Evolutionary conservation across 495 filamentous ascomycete genomes (phyloP), one percentile per base, ranked within the genome.

Genomic region (Beverwykella pulmonaria): DNA sequence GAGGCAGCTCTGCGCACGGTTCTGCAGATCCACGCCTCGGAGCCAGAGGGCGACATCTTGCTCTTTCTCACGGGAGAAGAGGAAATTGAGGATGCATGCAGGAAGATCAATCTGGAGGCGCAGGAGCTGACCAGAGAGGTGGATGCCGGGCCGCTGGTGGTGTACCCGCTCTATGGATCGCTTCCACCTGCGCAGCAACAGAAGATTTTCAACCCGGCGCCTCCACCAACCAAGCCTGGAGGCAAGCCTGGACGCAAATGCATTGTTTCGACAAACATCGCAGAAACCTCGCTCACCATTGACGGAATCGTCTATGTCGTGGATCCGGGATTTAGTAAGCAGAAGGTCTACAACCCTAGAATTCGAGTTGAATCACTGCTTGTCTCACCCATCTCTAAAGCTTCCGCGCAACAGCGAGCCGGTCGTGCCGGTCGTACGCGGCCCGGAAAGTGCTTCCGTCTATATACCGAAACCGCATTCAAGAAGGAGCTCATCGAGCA

Each of bases 261-360:
- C 75, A 93, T 99, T 69, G 86, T 99, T 29, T 89, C 92, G 4
- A 99, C 95, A 54, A 99, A 99, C 75, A 98, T 99, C 75, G 95
- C 95, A 8, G 95, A 99, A 79, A 99, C 95, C 0, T 92, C 87
- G 63, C 86, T 98, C 74, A 99, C 95, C 41, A 99, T 99, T 56
- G 95, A 99, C 75, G 95, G 95, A 74, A 98, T 99, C 63, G 95
- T 99, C 25, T 99, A 97, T 68, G 95, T 99, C 19, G 93, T 99
- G 9, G 95, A 99, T 74, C 94, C 95, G 7, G 95, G 95, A 22
- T 99, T 99, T 80, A 96, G 91, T 76, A 99, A 99, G 82, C 95
- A 99, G 75, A 99, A 99, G 79, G 92, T 99, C 67, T 99, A 98
- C 83, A 97, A 98, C 74, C 93, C 95, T 25, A 88, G 95, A 57